phyloP scores from a whole-genome alignment of 495 filamentous ascomycete species.

The Xylaria longipes region DNA sequence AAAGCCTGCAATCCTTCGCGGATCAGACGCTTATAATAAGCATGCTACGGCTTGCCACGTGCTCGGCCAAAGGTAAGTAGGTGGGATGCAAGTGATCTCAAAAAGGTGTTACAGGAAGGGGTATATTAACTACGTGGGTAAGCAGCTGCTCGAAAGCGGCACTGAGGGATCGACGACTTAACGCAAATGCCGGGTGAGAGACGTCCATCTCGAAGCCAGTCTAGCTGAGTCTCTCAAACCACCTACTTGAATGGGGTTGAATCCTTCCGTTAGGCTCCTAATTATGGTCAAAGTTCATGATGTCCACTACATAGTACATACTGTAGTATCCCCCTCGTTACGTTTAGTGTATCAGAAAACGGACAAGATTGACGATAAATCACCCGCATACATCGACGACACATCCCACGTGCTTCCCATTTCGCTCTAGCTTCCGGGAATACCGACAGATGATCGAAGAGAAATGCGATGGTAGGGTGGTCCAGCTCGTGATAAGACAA shows the following conservation, averaged over 20 bases:
- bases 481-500: background rate
- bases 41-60: slow-evolving; percentile 8
- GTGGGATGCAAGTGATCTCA: background rate
- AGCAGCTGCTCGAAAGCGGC: slow-evolving; percentile 10
- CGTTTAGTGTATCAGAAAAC: background rate
- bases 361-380: background rate
- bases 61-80: background rate
- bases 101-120: background rate
- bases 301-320: slow-evolving; percentile 1
- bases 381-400: background rate
- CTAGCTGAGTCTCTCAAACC: background rate
- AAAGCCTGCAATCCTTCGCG: background rate
- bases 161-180: slow-evolving; percentile 18
- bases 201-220: background rate
- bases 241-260: slow-evolving; percentile 7
- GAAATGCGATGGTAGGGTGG: background rate
- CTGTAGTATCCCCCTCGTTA: background rate
- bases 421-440: background rate
- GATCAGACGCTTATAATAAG: background rate
- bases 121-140: background rate
- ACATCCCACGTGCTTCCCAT: slow-evolving; percentile 7
- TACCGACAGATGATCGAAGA: slow-evolving; percentile 1
- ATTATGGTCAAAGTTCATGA: background rate
- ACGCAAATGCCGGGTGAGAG: slow-evolving; percentile 13
- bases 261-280: background rate